Evolutionary conservation across 2,329 filamentous ascomycete species (phyloP).

Genomic region (Orbilia quercus): DNA sequence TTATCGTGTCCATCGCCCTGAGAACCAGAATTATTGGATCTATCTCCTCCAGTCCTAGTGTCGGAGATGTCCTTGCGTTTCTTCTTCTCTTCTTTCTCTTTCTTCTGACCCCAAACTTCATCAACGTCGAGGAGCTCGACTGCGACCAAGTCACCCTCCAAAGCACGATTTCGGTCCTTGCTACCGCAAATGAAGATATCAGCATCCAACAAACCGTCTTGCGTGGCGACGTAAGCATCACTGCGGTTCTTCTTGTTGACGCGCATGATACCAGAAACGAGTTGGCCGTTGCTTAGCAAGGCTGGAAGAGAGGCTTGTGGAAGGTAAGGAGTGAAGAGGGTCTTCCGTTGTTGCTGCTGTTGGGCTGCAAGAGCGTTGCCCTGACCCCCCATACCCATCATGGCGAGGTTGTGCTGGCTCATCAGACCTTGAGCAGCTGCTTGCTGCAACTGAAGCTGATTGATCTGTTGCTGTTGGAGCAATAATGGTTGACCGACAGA

Average conservation of each 20-base stretch:
- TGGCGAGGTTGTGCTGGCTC: conserved; percentile 79
- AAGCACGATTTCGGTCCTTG: conserved; percentile 95
- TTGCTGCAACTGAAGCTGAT: conserved; percentile 91
- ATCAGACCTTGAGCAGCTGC: conserved; percentile 78
- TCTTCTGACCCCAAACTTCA: conserved; percentile 98
- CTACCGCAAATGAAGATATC: conserved; percentile 99
- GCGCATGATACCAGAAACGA: conserved; percentile 94
- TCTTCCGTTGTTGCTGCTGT: conserved; percentile 92
- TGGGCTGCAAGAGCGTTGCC: conserved; percentile 66
- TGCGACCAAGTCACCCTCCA: conserved; percentile 95
- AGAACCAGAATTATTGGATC: conserved; percentile 70
- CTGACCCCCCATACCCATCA: conserved; percentile 65
- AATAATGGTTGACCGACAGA: conserved; percentile 75
- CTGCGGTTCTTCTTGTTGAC: conserved; percentile 99
- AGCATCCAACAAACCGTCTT: conserved; percentile 86
- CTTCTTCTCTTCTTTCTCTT: conserved; percentile 99
- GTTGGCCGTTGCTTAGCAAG: conserved; percentile 87
- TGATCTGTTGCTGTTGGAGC: conserved; percentile 71
- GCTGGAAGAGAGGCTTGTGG: conserved; percentile 93
- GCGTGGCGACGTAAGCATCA: conserved; percentile 95
- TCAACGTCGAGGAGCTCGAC: conserved; percentile 97
- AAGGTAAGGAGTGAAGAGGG: conserved; percentile 95
- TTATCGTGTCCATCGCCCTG: conserved; percentile 70
- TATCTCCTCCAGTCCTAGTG: conserved; percentile 78
- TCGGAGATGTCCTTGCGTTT: conserved; percentile 99